phyloP scores from a whole-genome alignment of 192 early-diverging fungal species.

The Umbelopsis vinacea region DNA sequence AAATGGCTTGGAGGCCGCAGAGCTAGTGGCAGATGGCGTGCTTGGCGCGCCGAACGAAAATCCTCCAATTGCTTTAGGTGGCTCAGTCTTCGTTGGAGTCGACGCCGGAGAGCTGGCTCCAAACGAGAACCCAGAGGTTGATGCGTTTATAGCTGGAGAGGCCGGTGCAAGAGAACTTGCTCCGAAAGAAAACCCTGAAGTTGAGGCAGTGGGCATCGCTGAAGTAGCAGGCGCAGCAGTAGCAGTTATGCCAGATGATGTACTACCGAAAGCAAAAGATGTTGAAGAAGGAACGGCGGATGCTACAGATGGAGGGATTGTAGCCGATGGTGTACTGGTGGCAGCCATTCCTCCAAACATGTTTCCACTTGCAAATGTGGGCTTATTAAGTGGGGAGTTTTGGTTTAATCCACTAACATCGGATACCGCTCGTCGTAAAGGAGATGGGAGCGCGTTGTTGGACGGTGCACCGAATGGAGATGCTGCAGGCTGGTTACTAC shows the following conservation, averaged over 20 bases:
- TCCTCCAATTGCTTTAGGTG: not conserved
- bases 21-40: not conserved
- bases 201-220: not conserved
- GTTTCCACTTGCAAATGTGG: not conserved
- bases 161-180: not conserved
- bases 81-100: not conserved
- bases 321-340: not conserved
- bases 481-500: not conserved
- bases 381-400: not conserved
- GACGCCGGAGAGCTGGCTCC: not conserved
- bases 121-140: not conserved
- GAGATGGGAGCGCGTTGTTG: not conserved
- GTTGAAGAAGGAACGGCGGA: not conserved
- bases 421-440: conserved; percentile 10
- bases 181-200: conserved; percentile 3
- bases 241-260: not conserved
- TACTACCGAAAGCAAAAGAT: not conserved
- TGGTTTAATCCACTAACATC: conserved; percentile 17
- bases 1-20: not conserved
- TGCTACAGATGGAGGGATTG: not conserved
- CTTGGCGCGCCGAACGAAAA: conserved; percentile 1
- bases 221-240: not conserved
- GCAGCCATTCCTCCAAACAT: not conserved
- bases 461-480: not conserved
- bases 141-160: not conserved